phyloP scores from a whole-genome alignment of 2,329 filamentous ascomycete species.

The Nothopassalora personata region DNA sequence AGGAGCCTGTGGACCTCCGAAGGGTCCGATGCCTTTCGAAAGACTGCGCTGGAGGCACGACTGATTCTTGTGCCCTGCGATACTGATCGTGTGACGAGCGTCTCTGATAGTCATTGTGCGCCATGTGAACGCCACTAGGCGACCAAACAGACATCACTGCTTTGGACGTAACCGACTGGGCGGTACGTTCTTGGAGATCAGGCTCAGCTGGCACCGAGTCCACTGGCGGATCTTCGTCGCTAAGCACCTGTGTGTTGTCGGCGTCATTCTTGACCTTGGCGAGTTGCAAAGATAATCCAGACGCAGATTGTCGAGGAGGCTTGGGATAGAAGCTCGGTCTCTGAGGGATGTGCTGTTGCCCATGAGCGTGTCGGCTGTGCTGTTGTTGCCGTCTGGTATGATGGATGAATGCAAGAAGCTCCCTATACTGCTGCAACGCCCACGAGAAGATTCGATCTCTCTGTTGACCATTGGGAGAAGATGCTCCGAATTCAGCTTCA shows the following conservation, averaged over 20 bases:
- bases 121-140: slow-evolving; percentile 18
- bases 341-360: slow-evolving; percentile 37
- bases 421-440: slow-evolving; percentile 45
- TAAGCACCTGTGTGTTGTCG: slow-evolving; percentile 1
- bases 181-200: slow-evolving; percentile 1
- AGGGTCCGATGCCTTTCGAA: slow-evolving; percentile 20
- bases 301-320: slow-evolving; percentile 53
- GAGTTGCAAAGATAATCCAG: slow-evolving; percentile 41
- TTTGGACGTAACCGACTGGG: slow-evolving; percentile 14
- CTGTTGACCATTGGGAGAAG: slow-evolving; percentile 39
- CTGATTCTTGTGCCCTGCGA: slow-evolving; percentile 5
- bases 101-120: slow-evolving; percentile 21
- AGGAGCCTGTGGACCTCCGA: slow-evolving; percentile 29
- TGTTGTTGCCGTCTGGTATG: slow-evolving; percentile 39
- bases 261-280: slow-evolving; percentile 6
- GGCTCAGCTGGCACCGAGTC: slow-evolving; percentile 2
- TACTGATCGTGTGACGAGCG: slow-evolving; percentile 22
- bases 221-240: slow-evolving; percentile 12
- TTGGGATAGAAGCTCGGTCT: slow-evolving; percentile 58
- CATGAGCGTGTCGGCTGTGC: slow-evolving; percentile 36
- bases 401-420: slow-evolving; percentile 45
- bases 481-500: slow-evolving; percentile 36
- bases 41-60: slow-evolving; percentile 2
- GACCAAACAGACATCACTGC: slow-evolving; percentile 16
- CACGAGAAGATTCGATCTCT: slow-evolving; percentile 44